Evolutionary conservation across 1,139 yeast genomes (phyloP).

Genomic region (Saccharomyces hybrid): DNA sequence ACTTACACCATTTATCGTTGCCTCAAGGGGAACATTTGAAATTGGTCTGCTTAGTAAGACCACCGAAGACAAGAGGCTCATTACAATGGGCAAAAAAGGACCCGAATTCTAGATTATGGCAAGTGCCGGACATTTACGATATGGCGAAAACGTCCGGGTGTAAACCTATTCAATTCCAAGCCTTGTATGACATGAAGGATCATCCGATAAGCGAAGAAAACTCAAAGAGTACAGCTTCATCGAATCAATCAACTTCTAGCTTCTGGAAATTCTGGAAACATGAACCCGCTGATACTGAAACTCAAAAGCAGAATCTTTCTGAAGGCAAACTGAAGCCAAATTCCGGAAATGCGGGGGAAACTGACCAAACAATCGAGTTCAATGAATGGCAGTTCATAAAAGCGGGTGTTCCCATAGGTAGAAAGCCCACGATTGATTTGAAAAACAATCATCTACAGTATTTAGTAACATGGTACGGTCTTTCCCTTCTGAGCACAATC

Average conservation of each 20-base stretch:
- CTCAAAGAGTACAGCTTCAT: not conserved
- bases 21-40: slow-evolving; percentile 66
- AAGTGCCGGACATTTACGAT: slow-evolving; percentile 69
- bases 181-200: slow-evolving; percentile 56
- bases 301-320: not conserved
- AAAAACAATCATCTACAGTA: slow-evolving; percentile 89
- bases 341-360: not conserved
- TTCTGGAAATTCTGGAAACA: slow-evolving; percentile 20
- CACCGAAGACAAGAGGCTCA: slow-evolving; percentile 59
- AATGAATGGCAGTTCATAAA: slow-evolving; percentile 45
- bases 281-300: not conserved
- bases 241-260: not conserved
- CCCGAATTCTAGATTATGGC: slow-evolving; percentile 50
- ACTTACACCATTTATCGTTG: slow-evolving; percentile 54
- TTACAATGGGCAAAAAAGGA: slow-evolving; percentile 75
- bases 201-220: slow-evolving; percentile 31
- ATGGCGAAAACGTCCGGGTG: slow-evolving; percentile 60
- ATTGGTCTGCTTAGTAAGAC: slow-evolving; percentile 64
- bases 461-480: slow-evolving; percentile 90
- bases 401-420: slow-evolving; percentile 89
- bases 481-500: slow-evolving; percentile 61
- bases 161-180: slow-evolving; percentile 72
- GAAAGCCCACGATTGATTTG: slow-evolving; percentile 67
- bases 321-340: not conserved
- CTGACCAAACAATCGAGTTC: slow-evolving; percentile 31